phyloP scores from a whole-genome alignment of 495 filamentous ascomycete genomes.

The Penicillium cataractarum region DNA sequence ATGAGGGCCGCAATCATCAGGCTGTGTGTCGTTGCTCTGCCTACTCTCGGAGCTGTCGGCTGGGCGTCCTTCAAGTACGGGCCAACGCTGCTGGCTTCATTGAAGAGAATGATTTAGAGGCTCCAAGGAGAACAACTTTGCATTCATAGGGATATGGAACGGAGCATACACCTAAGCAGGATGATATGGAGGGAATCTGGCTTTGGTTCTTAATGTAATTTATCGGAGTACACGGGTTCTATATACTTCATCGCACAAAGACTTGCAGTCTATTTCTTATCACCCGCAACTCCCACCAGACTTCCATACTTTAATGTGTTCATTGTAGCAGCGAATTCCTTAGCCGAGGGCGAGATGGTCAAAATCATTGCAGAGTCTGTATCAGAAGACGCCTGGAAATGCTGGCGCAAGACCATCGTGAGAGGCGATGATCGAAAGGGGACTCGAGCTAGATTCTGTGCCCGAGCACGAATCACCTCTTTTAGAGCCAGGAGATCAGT shows the following conservation, averaged over 20 bases:
- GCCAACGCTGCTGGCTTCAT: background rate
- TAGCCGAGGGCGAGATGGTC: background rate
- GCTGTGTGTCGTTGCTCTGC: constrained; percentile 15
- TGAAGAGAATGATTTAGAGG: constrained; percentile 29
- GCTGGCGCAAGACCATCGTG: constrained; percentile 31
- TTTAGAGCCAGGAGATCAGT: constrained; percentile 35
- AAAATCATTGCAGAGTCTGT: constrained; percentile 14
- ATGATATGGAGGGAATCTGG: background rate
- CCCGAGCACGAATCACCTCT: constrained; percentile 31
- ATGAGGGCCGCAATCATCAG: constrained; percentile 17
- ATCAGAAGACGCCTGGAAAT: constrained; percentile 21
- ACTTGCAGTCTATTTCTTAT: background rate
- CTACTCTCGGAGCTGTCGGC: constrained; percentile 13
- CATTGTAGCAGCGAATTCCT: background rate
- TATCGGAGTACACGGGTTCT: too few species aligned
- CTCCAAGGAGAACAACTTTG: background rate
- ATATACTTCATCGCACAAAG: background rate
- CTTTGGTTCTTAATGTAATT: background rate
- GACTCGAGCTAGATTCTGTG: constrained; percentile 20
- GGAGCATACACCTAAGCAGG: background rate
- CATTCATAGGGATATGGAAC: background rate
- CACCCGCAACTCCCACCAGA: background rate
- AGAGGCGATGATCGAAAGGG: constrained; percentile 31
- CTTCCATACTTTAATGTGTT: constrained; percentile 1
- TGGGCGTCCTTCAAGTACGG: constrained; percentile 23